phyloP scores from a whole-genome alignment of 306 rosid species.

The Rubus parviflorus region DNA sequence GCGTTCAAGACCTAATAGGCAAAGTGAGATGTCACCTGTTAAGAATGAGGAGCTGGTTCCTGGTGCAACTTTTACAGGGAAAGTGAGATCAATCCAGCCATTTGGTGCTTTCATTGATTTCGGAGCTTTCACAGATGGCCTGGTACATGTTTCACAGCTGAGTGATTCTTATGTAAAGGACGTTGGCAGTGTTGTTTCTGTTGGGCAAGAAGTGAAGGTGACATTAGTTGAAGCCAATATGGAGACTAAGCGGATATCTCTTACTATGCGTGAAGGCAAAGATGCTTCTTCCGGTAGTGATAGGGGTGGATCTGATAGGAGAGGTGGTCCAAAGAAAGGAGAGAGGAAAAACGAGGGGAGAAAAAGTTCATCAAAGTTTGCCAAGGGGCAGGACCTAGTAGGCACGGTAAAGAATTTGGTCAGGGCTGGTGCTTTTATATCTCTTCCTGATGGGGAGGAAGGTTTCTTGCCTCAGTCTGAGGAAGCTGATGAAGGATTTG shows the following conservation, averaged over 20 bases:
- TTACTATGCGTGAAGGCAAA: slow-evolving; percentile 80
- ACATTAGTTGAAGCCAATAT: slow-evolving; percentile 72
- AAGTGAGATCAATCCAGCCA: slow-evolving; percentile 90
- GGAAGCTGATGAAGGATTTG: slow-evolving; percentile 75
- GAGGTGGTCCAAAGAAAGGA: slow-evolving; percentile 50
- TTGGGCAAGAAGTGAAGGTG: slow-evolving; percentile 99
- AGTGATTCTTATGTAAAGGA: slow-evolving; percentile 88
- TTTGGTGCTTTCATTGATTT: slow-evolving; percentile 96
- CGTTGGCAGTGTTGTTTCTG: slow-evolving; percentile 77
- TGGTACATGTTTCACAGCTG: slow-evolving; percentile 89
- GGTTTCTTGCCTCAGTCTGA: slow-evolving; percentile 85
- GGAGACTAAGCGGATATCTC: slow-evolving; percentile 85
- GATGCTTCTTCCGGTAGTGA: slow-evolving; percentile 48
- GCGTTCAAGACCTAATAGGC: slow-evolving; percentile 63
- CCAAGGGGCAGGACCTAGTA: slow-evolving; percentile 70
- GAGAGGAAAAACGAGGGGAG: slow-evolving; percentile 50
- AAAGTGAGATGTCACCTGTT: slow-evolving; percentile 90
- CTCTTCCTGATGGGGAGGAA: slow-evolving; percentile 99
- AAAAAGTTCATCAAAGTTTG: slow-evolving; percentile 61
- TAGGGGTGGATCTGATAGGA: slow-evolving; percentile 61
- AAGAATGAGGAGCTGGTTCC: slow-evolving; percentile 78
- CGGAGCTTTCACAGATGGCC: slow-evolving; percentile 97
- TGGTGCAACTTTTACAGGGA: slow-evolving; percentile 87
- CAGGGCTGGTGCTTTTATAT: slow-evolving; percentile 81
- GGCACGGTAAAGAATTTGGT: slow-evolving; percentile 83